Conservation (phyloP, 768 basidiomycete species). For the Gloeophyllum trabeum region DNA sequence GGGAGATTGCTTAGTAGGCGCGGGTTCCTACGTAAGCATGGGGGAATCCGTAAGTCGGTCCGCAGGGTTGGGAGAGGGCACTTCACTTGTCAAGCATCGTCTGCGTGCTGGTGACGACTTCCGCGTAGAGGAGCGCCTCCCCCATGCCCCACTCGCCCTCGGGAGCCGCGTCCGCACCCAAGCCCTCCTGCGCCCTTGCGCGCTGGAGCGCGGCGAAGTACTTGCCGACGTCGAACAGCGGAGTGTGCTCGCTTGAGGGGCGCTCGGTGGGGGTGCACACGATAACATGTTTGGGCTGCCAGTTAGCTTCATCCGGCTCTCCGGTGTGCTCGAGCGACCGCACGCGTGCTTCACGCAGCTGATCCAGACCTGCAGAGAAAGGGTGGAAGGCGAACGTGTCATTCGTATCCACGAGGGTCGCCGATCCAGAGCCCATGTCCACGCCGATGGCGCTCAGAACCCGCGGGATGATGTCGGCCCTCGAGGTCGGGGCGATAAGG, state of each 20-base stretch:
- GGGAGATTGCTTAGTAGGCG: constrained; percentile 57
- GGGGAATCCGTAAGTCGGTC: neutral
- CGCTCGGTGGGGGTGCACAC: constrained; percentile 34
- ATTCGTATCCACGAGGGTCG: constrained; percentile 46
- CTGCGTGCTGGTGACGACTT: constrained; percentile 89
- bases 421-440: constrained; percentile 9
- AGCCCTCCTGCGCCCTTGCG: constrained; percentile 17
- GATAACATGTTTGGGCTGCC: constrained; percentile 44
- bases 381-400: constrained; percentile 61
- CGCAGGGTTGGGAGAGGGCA: neutral
- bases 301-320: constrained; percentile 20
- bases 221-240: constrained; percentile 54
- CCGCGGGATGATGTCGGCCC: constrained; percentile 26
- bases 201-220: constrained; percentile 45
- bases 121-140: constrained; percentile 75
- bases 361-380: constrained; percentile 18
- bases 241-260: constrained; percentile 43
- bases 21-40: constrained; percentile 51
- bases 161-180: constrained; percentile 11
- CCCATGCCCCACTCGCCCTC: constrained; percentile 43
- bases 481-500: constrained; percentile 26
- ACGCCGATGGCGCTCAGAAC: constrained; percentile 25
- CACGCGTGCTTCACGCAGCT: constrained; percentile 10
- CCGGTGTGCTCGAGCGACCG: constrained; percentile 9
- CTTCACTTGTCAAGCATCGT: constrained; percentile 87